These are phyloP conservation scores for Quercus parvula DNA, from an alignment of 306 rosid species.

Conservation along the genomic window DNA sequence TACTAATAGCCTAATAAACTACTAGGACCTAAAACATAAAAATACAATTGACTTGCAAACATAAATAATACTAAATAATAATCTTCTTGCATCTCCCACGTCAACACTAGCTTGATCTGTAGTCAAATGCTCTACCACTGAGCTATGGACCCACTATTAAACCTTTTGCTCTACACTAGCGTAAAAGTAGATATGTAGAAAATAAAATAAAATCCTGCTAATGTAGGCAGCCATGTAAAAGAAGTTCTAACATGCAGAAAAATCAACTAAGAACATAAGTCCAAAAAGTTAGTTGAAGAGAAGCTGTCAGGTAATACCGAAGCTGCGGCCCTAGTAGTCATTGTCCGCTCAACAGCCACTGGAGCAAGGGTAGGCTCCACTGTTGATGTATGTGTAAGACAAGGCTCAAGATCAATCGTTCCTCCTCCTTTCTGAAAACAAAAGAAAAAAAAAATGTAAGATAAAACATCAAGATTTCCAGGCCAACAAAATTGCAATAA, in stretches of 20 bases:
- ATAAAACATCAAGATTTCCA: constrained; percentile 21
- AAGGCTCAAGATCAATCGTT: constrained; percentile 89
- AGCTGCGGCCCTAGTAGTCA: constrained; percentile 97
- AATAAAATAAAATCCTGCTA: neutral
- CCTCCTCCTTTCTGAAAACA: constrained; percentile 89
- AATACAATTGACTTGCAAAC: no score
- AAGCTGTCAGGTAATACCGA: constrained; percentile 57
- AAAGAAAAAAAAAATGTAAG: constrained; percentile 14
- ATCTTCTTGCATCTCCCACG: no score
- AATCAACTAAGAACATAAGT: constrained; percentile 1
- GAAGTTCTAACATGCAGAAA: neutral
- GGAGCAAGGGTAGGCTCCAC: constrained; percentile 99
- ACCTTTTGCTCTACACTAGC: neutral
- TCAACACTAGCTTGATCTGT: no score
- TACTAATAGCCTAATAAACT: no score
- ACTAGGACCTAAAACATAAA: no score
- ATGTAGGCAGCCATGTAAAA: neutral
- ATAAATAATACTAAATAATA: no score
- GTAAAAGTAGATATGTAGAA: neutral
- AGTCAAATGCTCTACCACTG: no score
- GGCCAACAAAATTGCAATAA: constrained; percentile 10
- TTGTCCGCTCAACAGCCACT: constrained; percentile 80
- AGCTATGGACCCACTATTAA: no score
- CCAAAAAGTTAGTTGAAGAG: constrained; percentile 3
- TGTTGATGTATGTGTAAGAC: constrained; percentile 88